Evolutionary conservation across 2,329 filamentous ascomycete genomes (phyloP), one percentile per base, ranked within the genome.

Genomic region (Ceratocystis albifundus): DNA sequence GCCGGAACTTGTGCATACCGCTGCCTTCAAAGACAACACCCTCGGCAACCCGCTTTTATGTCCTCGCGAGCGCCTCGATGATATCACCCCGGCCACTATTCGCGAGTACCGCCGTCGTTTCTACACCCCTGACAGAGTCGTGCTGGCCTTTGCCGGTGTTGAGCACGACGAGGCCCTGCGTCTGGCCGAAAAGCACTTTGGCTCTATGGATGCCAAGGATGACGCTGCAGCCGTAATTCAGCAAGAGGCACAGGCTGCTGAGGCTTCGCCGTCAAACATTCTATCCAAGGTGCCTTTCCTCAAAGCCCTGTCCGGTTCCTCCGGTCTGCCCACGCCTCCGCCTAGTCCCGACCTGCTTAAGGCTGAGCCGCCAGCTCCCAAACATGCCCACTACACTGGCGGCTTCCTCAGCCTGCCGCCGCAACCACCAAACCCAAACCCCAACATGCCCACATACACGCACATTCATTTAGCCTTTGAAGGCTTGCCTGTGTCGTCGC

Each of bases 401-500:
- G 94, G 94, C 65, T 96, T 96, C 78, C 84, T 96, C 68, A 88
- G 89, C 1, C 85, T 96, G 10, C 91, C 91, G 0, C 81, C 86
- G 0, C 88, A 94, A 61, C 89, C 90, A 2, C 87, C 88, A 0
- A 89, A 90, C 0, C 78, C 82, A 1, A 92, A 89, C 76, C 89
- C 90, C 30, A 86, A 87, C 73, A 80, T 89, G 67, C 90, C 90
- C 36, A 84, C 86, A 65, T 86, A 96, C 71, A 95, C 90, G 22
- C 89, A 99, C 76, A 92, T 99, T 71, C 91, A 97, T 78, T 83
- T 99, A 70, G 92, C 91, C 67, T 97, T 99, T 72, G 94, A 99
- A 79, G 92, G 91, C 30, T 84, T 96, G 1, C 90, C 93, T 64
- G 94, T 99, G 73, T 86, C 84, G 25, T 93, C 89, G 2, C 86